phyloP scores from a whole-genome alignment of 2,329 filamentous ascomycete species.

The Curvularia eragrostidis region DNA sequence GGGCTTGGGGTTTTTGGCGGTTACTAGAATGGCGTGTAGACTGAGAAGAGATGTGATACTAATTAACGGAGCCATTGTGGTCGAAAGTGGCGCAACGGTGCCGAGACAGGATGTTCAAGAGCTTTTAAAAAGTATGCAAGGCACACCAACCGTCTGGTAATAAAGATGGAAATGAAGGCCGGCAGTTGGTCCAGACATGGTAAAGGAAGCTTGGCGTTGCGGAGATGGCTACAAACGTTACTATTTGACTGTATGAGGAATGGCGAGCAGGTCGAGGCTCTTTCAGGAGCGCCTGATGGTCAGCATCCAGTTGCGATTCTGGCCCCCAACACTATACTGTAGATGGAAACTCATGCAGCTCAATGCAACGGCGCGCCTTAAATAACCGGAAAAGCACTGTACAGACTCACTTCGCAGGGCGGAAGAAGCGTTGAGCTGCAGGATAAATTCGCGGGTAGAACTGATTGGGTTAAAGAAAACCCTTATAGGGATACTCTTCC shows the following conservation, averaged over 20 bases:
- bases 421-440: conserved; percentile 1
- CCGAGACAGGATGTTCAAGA: neutral
- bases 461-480: neutral
- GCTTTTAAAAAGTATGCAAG: neutral
- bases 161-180: neutral
- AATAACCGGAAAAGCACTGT: neutral
- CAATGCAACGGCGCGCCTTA: neutral
- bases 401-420: neutral
- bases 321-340: neutral
- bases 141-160: neutral
- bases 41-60: neutral
- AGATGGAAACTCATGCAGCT: neutral
- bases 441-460: neutral
- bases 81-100: neutral
- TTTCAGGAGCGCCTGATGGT: neutral
- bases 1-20: neutral
- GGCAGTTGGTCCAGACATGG: neutral
- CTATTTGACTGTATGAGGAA: neutral
- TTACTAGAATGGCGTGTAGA: neutral
- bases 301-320: neutral
- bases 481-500: neutral
- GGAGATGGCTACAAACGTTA: neutral
- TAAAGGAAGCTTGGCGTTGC: conserved; percentile 1
- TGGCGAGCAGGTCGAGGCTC: neutral
- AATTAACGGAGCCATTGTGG: neutral